Conservation (phyloP, 2,329 filamentous ascomycete species). For the Clarireedia paspali region DNA sequence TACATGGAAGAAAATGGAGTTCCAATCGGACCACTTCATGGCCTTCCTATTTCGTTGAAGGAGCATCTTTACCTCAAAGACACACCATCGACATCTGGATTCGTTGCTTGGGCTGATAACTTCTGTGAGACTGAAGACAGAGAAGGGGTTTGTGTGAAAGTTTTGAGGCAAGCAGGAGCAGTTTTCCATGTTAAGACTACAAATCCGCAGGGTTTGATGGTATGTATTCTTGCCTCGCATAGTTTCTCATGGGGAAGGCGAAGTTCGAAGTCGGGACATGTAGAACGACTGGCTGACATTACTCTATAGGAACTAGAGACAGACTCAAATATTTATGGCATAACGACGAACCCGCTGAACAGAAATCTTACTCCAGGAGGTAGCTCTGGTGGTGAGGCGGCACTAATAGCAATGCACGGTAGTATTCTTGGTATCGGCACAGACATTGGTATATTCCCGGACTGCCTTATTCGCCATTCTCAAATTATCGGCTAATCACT, state of each 20-base stretch:
- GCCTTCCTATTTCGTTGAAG: constrained; percentile 49
- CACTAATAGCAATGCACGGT: constrained; percentile 43
- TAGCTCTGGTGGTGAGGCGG: constrained; percentile 54
- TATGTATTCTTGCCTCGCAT: background rate
- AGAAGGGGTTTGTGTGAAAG: constrained; percentile 39
- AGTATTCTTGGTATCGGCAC: constrained; percentile 40
- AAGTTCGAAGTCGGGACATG: too few species aligned
- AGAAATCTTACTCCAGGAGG: constrained; percentile 50
- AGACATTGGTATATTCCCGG: constrained; percentile 16
- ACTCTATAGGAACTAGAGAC: constrained; percentile 33
- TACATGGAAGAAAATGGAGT: constrained; percentile 32
- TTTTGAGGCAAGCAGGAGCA: constrained; percentile 38
- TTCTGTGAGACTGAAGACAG: constrained; percentile 33
- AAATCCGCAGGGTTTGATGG: constrained; percentile 44
- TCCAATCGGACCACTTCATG: constrained; percentile 53
- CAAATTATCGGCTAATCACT: background rate
- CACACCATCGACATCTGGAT: constrained; percentile 30
- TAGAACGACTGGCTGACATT: background rate
- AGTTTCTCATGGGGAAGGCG: background rate
- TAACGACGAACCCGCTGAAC: constrained; percentile 48
- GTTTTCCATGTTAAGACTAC: constrained; percentile 47
- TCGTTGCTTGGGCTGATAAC: constrained; percentile 35
- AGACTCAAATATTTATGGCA: constrained; percentile 32
- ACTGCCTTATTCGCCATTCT: background rate
- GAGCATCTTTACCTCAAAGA: constrained; percentile 43